Evolutionary conservation across 176 grass and related monocot genomes (phyloP).

Genomic region (Triticum turgidum): DNA sequence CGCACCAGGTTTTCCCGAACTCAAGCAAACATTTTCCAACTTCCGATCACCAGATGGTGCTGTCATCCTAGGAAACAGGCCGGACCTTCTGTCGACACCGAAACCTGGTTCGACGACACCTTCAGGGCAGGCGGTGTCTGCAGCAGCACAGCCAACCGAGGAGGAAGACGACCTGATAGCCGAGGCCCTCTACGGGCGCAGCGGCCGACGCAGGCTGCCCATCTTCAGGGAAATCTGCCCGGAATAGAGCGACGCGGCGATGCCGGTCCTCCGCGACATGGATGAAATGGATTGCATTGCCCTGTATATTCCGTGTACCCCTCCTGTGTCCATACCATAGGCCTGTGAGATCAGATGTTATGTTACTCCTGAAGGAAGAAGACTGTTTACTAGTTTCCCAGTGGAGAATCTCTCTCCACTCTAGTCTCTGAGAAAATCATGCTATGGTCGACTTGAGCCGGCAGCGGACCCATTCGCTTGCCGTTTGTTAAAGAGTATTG

Average conservation of each 20-base stretch:
- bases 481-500: not conserved
- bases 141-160: not conserved
- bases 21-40: not conserved
- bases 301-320: slow-evolving; percentile 18
- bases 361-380: not conserved
- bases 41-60: not conserved
- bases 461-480: not conserved
- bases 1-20: slow-evolving; percentile 16
- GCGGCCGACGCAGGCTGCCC: slow-evolving; percentile 24
- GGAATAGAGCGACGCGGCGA: not conserved
- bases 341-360: not conserved
- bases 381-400: slow-evolving; percentile 7
- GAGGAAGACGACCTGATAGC: slow-evolving; percentile 16
- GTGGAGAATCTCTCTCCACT: slow-evolving; percentile 15
- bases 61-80: not conserved
- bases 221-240: slow-evolving; percentile 48
- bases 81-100: slow-evolving; percentile 5
- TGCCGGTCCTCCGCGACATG: not conserved
- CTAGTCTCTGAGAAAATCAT: slow-evolving; percentile 13
- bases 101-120: not conserved
- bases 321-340: slow-evolving; percentile 33
- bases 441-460: slow-evolving; percentile 4
- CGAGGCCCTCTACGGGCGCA: slow-evolving; percentile 32
- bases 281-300: not conserved
- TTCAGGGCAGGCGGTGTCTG: not conserved